These are phyloP conservation scores for Blastobotrys elegans DNA, from an alignment of 1,139 yeast species.

Conservation along the genomic window DNA sequence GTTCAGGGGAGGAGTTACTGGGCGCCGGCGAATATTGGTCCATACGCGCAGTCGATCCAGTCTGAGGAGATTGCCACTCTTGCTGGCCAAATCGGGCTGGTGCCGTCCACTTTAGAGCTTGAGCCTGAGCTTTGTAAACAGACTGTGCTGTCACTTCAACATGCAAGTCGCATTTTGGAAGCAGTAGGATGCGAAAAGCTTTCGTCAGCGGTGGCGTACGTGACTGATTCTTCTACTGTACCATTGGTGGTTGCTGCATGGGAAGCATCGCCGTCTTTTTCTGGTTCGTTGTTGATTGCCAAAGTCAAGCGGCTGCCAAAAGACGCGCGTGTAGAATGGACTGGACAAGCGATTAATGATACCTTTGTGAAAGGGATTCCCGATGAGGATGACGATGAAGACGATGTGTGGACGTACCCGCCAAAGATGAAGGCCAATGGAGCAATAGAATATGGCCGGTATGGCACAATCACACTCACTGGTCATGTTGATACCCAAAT, in stretches of 20 bases:
- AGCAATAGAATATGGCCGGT: slow-evolving; percentile 8
- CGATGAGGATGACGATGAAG: slow-evolving; percentile 23
- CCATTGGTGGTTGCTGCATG: slow-evolving; percentile 39
- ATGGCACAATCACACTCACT: slow-evolving; percentile 2
- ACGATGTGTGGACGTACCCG: slow-evolving; percentile 9
- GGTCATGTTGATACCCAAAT: neutral
- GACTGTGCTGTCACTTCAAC: slow-evolving; percentile 61
- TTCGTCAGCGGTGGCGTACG: slow-evolving; percentile 51
- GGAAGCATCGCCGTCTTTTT: too few relatives aligned
- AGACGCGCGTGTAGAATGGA: slow-evolving; percentile 74
- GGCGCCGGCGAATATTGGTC: slow-evolving; percentile 99
- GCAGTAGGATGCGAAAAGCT: slow-evolving; percentile 28
- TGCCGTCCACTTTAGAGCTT: slow-evolving; percentile 62
- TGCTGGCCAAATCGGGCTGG: slow-evolving; percentile 91
- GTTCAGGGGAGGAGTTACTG: slow-evolving; percentile 90
- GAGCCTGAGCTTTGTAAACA: slow-evolving; percentile 30
- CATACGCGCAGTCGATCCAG: slow-evolving; percentile 81
- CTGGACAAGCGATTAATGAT: slow-evolving; percentile 29
- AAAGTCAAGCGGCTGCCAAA: slow-evolving; percentile 63
- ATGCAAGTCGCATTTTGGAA: slow-evolving; percentile 25
- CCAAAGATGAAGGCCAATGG: neutral
- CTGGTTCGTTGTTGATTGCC: slow-evolving; percentile 38
- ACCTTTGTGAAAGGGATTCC: slow-evolving; percentile 19
- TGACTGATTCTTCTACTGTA: slow-evolving; percentile 37
- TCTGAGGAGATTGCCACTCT: slow-evolving; percentile 51